Percentiles rank a stretch among this genome's conserved stretches.
These are phyloP conservation scores for Solanum hybrid DNA, from an alignment of 305 asterid genomes.

Conservation along the genomic window DNA sequence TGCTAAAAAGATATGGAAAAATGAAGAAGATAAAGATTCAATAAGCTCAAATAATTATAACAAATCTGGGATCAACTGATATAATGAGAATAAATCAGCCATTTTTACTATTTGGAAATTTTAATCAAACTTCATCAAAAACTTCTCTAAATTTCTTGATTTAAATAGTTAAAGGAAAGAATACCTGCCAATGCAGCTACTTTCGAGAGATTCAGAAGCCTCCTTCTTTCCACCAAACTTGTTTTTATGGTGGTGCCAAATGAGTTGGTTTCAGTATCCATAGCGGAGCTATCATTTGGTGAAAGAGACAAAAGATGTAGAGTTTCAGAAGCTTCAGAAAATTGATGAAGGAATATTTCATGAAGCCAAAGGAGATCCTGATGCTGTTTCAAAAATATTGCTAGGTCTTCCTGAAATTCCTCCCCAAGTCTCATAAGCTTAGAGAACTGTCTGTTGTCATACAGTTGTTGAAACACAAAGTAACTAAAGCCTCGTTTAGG, in stretches of 20 bases:
- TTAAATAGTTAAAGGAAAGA: constrained; percentile 1
- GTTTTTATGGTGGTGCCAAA: constrained; percentile 19
- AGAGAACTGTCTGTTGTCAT: constrained; percentile 53
- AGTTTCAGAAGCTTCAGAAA: constrained; percentile 73
- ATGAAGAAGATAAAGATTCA: neutral
- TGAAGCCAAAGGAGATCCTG: constrained; percentile 90
- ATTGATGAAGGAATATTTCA: constrained; percentile 74
- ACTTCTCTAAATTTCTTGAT: neutral
- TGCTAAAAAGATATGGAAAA: neutral
- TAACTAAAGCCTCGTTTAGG: constrained; percentile 88
- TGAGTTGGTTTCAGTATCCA: constrained; percentile 28
- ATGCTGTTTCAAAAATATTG: constrained; percentile 60
- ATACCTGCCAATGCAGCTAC: constrained; percentile 85
- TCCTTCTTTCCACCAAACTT: constrained; percentile 65
- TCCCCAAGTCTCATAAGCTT: constrained; percentile 88
- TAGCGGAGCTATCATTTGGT: constrained; percentile 32
- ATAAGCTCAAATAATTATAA: neutral
- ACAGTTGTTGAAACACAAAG: constrained; percentile 75
- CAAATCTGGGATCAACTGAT: neutral
- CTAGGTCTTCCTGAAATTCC: constrained; percentile 73
- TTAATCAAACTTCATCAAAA: neutral
- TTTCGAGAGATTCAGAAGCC: constrained; percentile 72
- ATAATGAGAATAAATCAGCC: neutral
- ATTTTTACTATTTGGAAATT: neutral
- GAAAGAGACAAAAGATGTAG: constrained; percentile 66